A percentile compares a stretch with the other conserved stretches of the same genome.
Evolutionary conservation across 148 eudicot species (phyloP).

Genomic region (Fagopyrum homotropicum): DNA sequence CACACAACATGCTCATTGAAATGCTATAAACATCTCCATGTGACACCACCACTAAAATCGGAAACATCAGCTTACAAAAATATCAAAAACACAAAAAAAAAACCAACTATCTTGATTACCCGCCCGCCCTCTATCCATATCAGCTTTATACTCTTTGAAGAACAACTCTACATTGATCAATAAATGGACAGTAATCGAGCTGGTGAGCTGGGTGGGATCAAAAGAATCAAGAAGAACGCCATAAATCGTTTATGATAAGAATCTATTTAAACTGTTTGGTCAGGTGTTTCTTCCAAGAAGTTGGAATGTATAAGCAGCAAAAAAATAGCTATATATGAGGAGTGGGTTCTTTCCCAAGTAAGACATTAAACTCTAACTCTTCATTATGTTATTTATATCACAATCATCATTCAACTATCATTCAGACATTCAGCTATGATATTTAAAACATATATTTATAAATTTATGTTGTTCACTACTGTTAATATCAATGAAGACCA

Average conservation of each 20-base stretch:
- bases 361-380: neutral
- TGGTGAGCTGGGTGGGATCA: neutral
- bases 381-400: too few species aligned
- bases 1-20: neutral
- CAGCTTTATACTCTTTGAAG: constrained; percentile 3
- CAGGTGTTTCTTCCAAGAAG: too few species aligned
- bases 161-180: neutral
- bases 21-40: neutral
- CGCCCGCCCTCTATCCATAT: neutral
- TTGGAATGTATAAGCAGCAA: constrained; percentile 23
- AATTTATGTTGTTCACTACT: too few species aligned
- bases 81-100: neutral
- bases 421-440: too few species aligned
- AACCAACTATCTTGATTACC: neutral
- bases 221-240: neutral
- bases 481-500: too few species aligned
- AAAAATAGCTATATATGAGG: constrained; percentile 36
- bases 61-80: neutral
- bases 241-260: neutral
- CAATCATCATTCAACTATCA: too few species aligned
- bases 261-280: too few species aligned
- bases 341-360: constrained; percentile 54
- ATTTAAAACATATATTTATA: too few species aligned
- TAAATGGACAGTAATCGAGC: neutral
- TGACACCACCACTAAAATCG: neutral